Conservation (phyloP, 495 filamentous ascomycete genomes). For the Jackrogersella minutella region DNA sequence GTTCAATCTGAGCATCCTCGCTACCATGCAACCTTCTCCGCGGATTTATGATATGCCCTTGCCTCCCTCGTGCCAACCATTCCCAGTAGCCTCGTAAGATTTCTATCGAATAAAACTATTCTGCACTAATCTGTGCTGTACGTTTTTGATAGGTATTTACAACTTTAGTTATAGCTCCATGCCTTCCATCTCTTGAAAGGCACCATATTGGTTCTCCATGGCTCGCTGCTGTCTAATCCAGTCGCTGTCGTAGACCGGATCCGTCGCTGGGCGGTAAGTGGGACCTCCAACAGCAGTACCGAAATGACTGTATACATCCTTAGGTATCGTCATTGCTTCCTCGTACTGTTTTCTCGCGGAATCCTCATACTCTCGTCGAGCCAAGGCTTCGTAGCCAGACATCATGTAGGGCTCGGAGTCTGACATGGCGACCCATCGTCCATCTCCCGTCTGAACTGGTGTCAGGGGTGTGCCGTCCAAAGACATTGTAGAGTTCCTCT, state of each 20-base stretch:
- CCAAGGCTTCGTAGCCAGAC: conserved; percentile 68
- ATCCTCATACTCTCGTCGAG: conserved; percentile 59
- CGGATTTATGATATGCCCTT: neutral
- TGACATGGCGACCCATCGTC: conserved; percentile 55
- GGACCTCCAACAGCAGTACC: conserved; percentile 50
- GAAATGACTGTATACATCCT: conserved; percentile 52
- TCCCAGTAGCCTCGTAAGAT: neutral
- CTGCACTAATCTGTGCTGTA: conserved; percentile 21
- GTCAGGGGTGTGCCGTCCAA: conserved; percentile 61
- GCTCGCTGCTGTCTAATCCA: conserved; percentile 57
- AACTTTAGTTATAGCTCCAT: conserved; percentile 41
- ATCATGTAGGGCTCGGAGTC: conserved; percentile 74
- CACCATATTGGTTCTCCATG: conserved; percentile 69
- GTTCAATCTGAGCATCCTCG: conserved; percentile 24
- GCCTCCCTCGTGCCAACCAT: neutral
- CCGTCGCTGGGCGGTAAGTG: conserved; percentile 63
- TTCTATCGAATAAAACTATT: conserved; percentile 22
- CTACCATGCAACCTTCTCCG: neutral
- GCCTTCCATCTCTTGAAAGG: conserved; percentile 54
- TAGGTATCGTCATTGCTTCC: conserved; percentile 46
- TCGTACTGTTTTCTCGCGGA: conserved; percentile 47
- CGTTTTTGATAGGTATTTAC: conserved; percentile 37
- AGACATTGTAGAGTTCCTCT: conserved; percentile 50
- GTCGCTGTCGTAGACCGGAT: conserved; percentile 67
- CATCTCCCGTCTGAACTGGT: conserved; percentile 58